Percentiles rank a stretch among this genome's conserved stretches.
phyloP scores from a whole-genome alignment of 1,284 basidiomycete genomes.

The Trametes pubescens region DNA sequence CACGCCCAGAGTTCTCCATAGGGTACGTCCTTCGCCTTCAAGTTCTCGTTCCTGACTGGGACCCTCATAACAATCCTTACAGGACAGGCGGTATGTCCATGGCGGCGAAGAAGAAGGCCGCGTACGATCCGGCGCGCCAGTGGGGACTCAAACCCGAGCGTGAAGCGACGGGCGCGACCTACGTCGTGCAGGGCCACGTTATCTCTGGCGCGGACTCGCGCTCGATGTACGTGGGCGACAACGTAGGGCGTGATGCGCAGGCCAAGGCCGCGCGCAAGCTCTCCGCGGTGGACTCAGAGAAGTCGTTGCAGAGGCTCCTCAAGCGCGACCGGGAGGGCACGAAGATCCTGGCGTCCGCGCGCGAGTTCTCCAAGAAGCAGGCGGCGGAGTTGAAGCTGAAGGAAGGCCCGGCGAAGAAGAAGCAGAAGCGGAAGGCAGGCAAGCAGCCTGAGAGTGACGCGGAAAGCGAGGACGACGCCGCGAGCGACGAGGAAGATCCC shows the following conservation, averaged over 20 bases:
- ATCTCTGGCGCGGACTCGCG: constrained; percentile 55
- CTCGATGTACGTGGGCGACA: constrained; percentile 66
- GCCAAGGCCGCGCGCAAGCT: constrained; percentile 71
- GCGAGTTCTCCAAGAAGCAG: constrained; percentile 50
- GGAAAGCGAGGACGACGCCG: background rate
- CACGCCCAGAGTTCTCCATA: constrained; percentile 83
- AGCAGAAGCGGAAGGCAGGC: constrained; percentile 35
- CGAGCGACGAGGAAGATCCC: constrained; percentile 14
- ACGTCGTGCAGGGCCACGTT: constrained; percentile 81
- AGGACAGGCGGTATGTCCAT: constrained; percentile 77
- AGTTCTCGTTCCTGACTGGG: background rate
- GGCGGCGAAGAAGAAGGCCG: constrained; percentile 56
- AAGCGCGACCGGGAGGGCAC: constrained; percentile 70
- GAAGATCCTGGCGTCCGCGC: constrained; percentile 63
- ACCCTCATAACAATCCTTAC: constrained; percentile 9
- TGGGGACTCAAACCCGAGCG: constrained; percentile 74
- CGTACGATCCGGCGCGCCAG: constrained; percentile 72
- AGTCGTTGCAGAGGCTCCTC: constrained; percentile 64
- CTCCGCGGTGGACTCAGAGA: constrained; percentile 67
- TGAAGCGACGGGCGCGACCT: constrained; percentile 63
- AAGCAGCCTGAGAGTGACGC: constrained; percentile 36
- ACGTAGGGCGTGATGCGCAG: constrained; percentile 77
- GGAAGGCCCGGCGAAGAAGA: constrained; percentile 11
- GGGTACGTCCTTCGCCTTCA: constrained; percentile 61
- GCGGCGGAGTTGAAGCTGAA: constrained; percentile 34